Base-by-base conservation (phyloP, 1,284 basidiomycete species). In the Papiliotrema laurentii region DNA sequence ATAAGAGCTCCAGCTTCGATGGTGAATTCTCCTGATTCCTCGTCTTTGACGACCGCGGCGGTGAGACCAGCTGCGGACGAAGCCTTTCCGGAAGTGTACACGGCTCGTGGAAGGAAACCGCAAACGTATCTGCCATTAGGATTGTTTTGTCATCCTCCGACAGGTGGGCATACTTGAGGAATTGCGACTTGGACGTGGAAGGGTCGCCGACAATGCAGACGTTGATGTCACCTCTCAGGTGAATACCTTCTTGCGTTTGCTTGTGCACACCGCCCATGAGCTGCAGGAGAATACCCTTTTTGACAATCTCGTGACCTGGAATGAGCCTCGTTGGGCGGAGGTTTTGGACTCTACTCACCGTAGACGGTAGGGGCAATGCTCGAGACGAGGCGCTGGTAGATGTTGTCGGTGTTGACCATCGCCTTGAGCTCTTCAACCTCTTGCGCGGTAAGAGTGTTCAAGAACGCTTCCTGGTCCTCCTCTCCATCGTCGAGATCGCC, bases 201-300 rank as follows among this genome's bases (percentile, higher is more conserved):
- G 96, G 96, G 66, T 98, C 96, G 35, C 96, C 96, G 47, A 98
- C 87, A 53, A 98, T 94, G 69, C 94, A 98, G 50, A 99, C 92
- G 66, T 98, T 98, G 73, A 98, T 87, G 66, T 99, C 96, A 2
- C 96, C 96, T 74, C 96, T 85, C 18, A 98, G 79, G 69, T 97
- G 84, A 81, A 98, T 98, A 39, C 96, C 96, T 72, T 98, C 96
- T 0, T 80, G 77, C 0, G 94, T 98, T 69, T 92, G 84, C 72
- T 99, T 99, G 77, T 98, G 94, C 11, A 98, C 94, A 38, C 96
- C 96, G n/a, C 96, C 94, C 89, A 99, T 91, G 37, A 99, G 81
- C 69, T 98, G 96, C 13, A 98, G 79, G n/a, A 98, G 76, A 33
- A 99, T 80, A 9, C 96, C 96, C 73, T 98, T 98, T 78, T 98